Conservation (phyloP, 352 stramenopile species). For the Phytophthora lateralis region DNA sequence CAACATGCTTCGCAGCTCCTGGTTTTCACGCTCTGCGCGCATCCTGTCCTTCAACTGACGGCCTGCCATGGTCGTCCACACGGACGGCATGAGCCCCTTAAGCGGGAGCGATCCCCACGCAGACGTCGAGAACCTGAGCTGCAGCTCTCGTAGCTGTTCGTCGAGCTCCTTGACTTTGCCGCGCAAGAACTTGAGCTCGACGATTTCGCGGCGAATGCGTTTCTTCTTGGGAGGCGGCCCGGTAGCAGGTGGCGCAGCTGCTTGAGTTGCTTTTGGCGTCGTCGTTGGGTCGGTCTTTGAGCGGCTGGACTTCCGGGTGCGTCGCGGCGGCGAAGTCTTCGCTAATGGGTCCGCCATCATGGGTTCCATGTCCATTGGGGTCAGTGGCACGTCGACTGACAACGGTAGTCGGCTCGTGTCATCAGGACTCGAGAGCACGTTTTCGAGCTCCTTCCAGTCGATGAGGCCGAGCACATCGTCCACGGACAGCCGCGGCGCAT, state of each 20-base stretch:
- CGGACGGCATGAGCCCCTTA: conserved; percentile 19
- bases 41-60: conserved; percentile 34
- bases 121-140: conserved; percentile 16
- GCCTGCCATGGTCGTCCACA: conserved; percentile 35
- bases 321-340: conserved; percentile 11
- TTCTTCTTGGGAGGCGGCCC: conserved; percentile 33
- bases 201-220: conserved; percentile 35
- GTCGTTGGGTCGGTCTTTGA: background rate
- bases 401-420: conserved; percentile 18
- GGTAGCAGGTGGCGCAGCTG: background rate
- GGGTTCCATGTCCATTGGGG: conserved; percentile 12
- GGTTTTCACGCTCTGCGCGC: conserved; percentile 36
- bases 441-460: conserved; percentile 42
- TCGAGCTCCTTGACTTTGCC: conserved; percentile 43
- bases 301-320: conserved; percentile 13
- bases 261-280: conserved; percentile 6
- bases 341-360: background rate
- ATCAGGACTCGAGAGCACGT: conserved; percentile 28
- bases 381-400: conserved; percentile 5
- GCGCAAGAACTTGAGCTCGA: conserved; percentile 40
- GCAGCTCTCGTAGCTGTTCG: conserved; percentile 28
- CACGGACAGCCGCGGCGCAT: conserved; percentile 33
- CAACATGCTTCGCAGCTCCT: conserved; percentile 31
- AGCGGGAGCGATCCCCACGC: conserved; percentile 2
- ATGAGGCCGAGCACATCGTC: conserved; percentile 37